phyloP scores from a whole-genome alignment of 2,329 filamentous ascomycete species.

The Fusarium sp. region DNA sequence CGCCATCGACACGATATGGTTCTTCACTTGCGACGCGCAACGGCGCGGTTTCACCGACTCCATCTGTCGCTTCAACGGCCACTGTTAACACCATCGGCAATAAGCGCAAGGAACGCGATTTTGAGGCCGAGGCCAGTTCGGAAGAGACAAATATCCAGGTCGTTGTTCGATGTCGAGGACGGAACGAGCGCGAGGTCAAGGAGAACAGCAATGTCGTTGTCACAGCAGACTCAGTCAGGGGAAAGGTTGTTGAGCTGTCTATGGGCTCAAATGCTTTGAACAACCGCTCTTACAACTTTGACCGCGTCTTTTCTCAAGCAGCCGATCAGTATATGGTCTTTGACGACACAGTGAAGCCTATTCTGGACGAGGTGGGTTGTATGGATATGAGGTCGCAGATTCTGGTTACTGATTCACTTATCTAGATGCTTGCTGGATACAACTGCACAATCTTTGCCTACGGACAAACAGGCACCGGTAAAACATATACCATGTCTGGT shows the following conservation, averaged over 20 bases:
- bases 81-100: constrained; percentile 69
- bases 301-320: constrained; percentile 95
- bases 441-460: constrained; percentile 99
- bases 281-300: constrained; percentile 97
- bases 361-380: constrained; percentile 82
- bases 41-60: constrained; percentile 74
- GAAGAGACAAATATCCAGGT: constrained; percentile 98
- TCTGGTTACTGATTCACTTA: constrained; percentile 2
- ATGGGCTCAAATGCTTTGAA: constrained; percentile 93
- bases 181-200: constrained; percentile 89
- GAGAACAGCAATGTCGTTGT: constrained; percentile 97
- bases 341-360: constrained; percentile 93
- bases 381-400: background rate
- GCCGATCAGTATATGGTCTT: constrained; percentile 95
- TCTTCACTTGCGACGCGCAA: constrained; percentile 41
- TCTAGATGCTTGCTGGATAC: constrained; percentile 90
- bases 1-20: constrained; percentile 43
- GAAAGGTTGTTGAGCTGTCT: constrained; percentile 83
- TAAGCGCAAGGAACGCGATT: constrained; percentile 91
- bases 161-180: constrained; percentile 91
- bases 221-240: constrained; percentile 86
- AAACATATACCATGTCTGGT: constrained; percentile 99
- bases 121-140: constrained; percentile 70
- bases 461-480: constrained; percentile 96
- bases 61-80: constrained; percentile 70